phyloP scores from a whole-genome alignment of 371 early-diverging fungal species.

The Smittium mucronatum region DNA sequence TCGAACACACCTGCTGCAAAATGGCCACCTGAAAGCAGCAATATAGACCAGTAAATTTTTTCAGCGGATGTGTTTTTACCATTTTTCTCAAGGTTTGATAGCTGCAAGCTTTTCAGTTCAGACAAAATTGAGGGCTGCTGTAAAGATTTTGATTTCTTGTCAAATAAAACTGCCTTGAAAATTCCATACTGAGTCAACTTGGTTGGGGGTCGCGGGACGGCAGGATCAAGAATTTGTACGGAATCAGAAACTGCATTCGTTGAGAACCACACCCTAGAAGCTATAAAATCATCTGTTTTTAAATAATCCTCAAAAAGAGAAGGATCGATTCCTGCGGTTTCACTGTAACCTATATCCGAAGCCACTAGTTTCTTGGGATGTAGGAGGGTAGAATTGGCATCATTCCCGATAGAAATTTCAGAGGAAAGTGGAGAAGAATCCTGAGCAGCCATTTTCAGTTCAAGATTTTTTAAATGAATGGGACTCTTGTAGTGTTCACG shows the following conservation, averaged over 20 bases:
- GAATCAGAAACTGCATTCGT: neutral
- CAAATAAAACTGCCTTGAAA: neutral
- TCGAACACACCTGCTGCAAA: conserved; percentile 84
- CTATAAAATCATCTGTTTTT: neutral
- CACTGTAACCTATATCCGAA: neutral
- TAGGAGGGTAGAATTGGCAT: neutral
- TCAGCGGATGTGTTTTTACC: neutral
- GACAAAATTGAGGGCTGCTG: neutral
- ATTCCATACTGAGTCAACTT: conserved; percentile 7
- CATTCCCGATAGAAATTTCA: conserved; percentile 19
- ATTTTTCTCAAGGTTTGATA: neutral
- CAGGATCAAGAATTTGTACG: conserved; percentile 13
- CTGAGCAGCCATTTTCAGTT: conserved; percentile 16
- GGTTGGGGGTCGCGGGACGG: neutral
- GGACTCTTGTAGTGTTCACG: conserved; percentile 20
- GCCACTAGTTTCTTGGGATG: neutral
- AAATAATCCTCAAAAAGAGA: conserved; percentile 8
- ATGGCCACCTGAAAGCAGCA: conserved; percentile 75
- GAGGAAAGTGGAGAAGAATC: neutral
- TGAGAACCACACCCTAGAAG: conserved; percentile 9
- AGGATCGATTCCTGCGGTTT: neutral
- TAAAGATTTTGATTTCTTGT: neutral
- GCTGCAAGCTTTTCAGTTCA: too few species aligned
- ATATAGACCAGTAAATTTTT: conserved; percentile 54
- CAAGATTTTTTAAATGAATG: conserved; percentile 18